Percentiles rank a stretch among this genome's conserved stretches.
Conservation (phyloP, 495 filamentous ascomycete species). For the Trichoderma reesei region DNA sequence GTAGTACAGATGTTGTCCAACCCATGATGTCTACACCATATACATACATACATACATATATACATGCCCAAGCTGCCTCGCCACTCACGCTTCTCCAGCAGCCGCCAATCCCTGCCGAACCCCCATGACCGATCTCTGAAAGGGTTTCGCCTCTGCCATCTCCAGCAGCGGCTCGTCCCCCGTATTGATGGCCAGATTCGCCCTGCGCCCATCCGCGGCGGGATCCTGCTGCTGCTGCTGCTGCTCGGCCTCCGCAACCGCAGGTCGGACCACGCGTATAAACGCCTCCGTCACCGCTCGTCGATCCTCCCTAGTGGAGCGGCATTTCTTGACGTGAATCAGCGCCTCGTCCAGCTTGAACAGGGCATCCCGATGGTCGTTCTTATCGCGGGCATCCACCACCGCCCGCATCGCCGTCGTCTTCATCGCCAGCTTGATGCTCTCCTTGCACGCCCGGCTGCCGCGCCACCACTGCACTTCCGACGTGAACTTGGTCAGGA, state of each 20-base stretch:
- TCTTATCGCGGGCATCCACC: background rate
- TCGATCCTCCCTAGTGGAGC: background rate
- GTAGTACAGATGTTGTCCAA: no score
- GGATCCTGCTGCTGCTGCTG: no score
- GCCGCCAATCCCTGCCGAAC: background rate
- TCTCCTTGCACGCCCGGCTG: conserved; percentile 1
- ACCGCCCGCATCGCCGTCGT: conserved; percentile 3
- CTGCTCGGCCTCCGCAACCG: background rate
- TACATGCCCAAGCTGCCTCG: no score
- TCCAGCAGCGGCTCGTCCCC: background rate
- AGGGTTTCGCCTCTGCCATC: background rate
- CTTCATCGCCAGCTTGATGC: conserved; percentile 10
- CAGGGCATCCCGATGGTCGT: background rate
- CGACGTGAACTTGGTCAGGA: conserved; percentile 1
- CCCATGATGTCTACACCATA: no score
- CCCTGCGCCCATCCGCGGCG: background rate
- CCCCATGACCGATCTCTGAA: background rate
- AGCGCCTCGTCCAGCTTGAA: conserved; percentile 3
- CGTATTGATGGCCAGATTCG: background rate
- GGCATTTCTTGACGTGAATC: conserved; percentile 1
- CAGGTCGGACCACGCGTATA: background rate
- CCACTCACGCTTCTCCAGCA: background rate
- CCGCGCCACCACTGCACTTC: conserved; percentile 3
- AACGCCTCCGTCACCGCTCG: background rate
- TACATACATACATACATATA: no score